Evolutionary conservation across 129 eudicot genomes (phyloP).

Genomic region (Chrysanthemum lavandulifolium): DNA sequence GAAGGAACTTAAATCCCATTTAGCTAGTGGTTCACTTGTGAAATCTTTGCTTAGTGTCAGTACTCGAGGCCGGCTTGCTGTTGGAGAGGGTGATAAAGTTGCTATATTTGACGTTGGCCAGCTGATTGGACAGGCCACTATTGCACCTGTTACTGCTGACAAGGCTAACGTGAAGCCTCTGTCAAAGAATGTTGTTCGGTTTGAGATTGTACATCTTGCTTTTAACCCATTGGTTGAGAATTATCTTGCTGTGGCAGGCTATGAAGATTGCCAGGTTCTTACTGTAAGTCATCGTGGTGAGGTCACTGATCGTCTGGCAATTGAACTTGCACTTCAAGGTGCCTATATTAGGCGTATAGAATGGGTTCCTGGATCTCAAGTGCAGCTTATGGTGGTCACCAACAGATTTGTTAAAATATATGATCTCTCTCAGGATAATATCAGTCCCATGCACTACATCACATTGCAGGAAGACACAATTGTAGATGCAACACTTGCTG

Average conservation of each 20-base stretch:
- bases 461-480: constrained; percentile 72
- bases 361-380: constrained; percentile 98
- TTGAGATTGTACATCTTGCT: constrained; percentile 89
- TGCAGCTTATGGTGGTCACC: constrained; percentile 95
- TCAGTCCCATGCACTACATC: constrained; percentile 89
- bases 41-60: constrained; percentile 94
- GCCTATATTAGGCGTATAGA: constrained; percentile 84
- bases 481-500: constrained; percentile 78
- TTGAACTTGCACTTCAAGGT: constrained; percentile 97
- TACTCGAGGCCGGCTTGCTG: constrained; percentile 91
- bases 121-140: constrained; percentile 92
- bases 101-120: constrained; percentile 98
- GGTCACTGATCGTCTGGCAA: constrained; percentile 93
- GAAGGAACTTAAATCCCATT: constrained; percentile 83
- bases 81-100: constrained; percentile 98
- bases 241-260: constrained; percentile 95
- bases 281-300: constrained; percentile 95
- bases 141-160: constrained; percentile 96
- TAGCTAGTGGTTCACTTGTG: constrained; percentile 89
- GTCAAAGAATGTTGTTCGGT: constrained; percentile 91
- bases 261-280: constrained; percentile 98
- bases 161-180: constrained; percentile 97
- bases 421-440: constrained; percentile 91
- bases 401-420: constrained; percentile 88
- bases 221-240: constrained; percentile 84